Evolutionary conservation across 106 monocot genomes (phyloP), one percentile per base, ranked within the genome.

Genomic region (Dendrobium chrysotoxum): DNA sequence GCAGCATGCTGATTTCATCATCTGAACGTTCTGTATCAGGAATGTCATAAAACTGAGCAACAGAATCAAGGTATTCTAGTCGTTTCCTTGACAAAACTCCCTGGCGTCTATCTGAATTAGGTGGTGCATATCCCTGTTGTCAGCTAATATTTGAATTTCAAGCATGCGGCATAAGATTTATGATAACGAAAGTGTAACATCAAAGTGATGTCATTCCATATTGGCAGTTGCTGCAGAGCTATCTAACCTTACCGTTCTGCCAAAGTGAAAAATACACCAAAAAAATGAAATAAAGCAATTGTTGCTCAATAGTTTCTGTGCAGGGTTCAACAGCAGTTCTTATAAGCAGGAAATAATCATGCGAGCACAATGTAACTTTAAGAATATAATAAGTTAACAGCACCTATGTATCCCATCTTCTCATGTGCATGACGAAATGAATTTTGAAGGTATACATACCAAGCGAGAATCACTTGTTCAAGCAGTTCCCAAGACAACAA

Each of bases 71-170:
- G 79, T 98, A 98, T 78, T 98, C 98, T 53, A 86, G 72, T 53
- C 98, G 86, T 85, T 95, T 98, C 84, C 98, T 88, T 28, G 86
- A 80, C 72, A 98, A 79, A 87, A 92, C 87, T 87, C 91, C 89
- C 76, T 91, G 83, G 53, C 95, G 87, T 92, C 98, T 88, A 95
- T 98, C 98, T 90, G 95, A 89, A 95, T 98, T 98, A 90, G 98
- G 89, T 82, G 98, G 89, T 88, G 98, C 98, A 91, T 98, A 98
- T 89, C 98, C 98, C 98, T 98, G 98, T 92, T 83, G 89, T 86
- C 92, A 98, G 90, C 87, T 94, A 85, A 95, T 86, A 90, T 84
- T 92, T 89, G 84, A 95, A 88, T 89, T 86, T 87, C 83, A 92
- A 86, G 80, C 65, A 86, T 71, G 85, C 72, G 86, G 75, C 31